Base-by-base conservation (phyloP, 805 yeast genomes). In the Yamadazyma scolyti region DNA sequence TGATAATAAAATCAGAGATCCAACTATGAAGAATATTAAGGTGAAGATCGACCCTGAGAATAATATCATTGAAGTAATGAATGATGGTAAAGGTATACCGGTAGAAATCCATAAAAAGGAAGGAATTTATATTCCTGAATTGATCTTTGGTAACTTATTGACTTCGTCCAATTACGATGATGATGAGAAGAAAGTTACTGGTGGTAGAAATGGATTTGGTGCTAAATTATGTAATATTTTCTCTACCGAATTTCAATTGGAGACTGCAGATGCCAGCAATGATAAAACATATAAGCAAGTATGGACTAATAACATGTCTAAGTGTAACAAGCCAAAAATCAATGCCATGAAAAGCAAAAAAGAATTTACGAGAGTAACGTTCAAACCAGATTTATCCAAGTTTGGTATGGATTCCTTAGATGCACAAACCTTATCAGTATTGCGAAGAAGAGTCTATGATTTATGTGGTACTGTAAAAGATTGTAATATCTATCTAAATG, bases 151-250 rank as follows among this genome's bases (percentile, higher is more conserved):
- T 33, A 87, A 93, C 51, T 71, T 93, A 39, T 73, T 93, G 43
- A 93, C 98, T 0, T 89, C 97, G 2, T 85, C 96, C 16, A 93
- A 93, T 61, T 93, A 93, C 56, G 96, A 93, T 56, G 98, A 93
- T 56, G 77, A 90, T 42, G 85, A 93, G 51, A 85, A 86, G 60
- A 93, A 93, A 58, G 97, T 93, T 20, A 86, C 95, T 2, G 98
- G 98, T 66, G 98, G 98, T 58, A 79, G 98, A 68, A 93, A 93
- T 55, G 98, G 98, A 42, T 93, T 79, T 54, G 98, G 98, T 60
- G 98, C 98, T 28, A 93, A 93, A 55, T 66, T 93, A 34, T 93
- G 98, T 75, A 93, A 93, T 57, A 93, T 93, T 40, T 93, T 90
- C 57, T 87, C 96, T 16, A 83, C 88, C 4, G 81, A 82, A 48